Evolutionary conservation across 495 filamentous ascomycete genomes (phyloP), one percentile per base, ranked within the genome.

Genomic region (Amorphotheca resinae): DNA sequence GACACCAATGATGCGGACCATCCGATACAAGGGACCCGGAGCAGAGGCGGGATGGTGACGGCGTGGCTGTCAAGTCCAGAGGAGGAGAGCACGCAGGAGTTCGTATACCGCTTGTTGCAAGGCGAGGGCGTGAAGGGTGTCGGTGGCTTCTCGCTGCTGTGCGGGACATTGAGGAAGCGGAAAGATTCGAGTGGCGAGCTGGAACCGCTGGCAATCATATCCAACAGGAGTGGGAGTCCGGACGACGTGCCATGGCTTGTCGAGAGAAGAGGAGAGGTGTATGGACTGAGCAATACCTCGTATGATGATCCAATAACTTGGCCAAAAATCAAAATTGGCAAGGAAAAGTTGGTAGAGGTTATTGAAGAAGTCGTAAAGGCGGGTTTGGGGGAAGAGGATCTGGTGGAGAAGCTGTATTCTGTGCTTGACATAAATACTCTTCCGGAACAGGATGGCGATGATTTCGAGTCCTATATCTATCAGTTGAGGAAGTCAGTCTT

Each of bases 141-240:
- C 1, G 93, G 93, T 6, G 93, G 91, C 0, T 95, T 96, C 64
- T 93, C 80, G 36, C 68, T 98, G n/a, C 62, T 93, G 11, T 95
- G 86, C 60, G 91, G 91, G 4, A 74, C 79, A 45, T 60, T 94
- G 44, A 73, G 79, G 22, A 60, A 64, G 38, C 51, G 22, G 22
- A 59, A 58, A 20, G 54, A 54, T 11, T 45, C 50, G n/a, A 36
- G 51, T 6, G 56, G 62, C 15, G 59, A 59, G 6, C 52, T 79
- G 14, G 74, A 86, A 55, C 79, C 80, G 4, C 57, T 98, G 36
- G 85, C 85, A 15, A 79, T 96, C 46, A 74, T 98, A 33, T 91
- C 83, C 33, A 98, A 98, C 57, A 79, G 91, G n/a, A 75, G 70
- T 32, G 79, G 80, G 2, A 64, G 73, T 39, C 56, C 64, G 9